phyloP scores from a whole-genome alignment of 2,329 filamentous ascomycete genomes.

The Hypoxylon sp. region DNA sequence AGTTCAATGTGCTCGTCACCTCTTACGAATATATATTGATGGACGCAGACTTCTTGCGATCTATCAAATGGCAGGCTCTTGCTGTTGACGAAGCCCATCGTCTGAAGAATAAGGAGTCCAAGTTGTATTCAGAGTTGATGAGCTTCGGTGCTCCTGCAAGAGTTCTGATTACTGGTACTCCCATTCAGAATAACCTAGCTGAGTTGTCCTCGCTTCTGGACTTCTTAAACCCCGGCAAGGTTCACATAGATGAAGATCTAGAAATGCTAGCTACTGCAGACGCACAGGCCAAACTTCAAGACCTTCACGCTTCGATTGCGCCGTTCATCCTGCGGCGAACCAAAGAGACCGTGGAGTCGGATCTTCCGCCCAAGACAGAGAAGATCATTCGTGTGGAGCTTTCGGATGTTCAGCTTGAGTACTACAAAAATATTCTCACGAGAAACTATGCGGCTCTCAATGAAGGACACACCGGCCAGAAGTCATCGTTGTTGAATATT shows the following conservation, averaged over 20 bases:
- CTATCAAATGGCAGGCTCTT: slow-evolving; percentile 97
- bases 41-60: slow-evolving; percentile 84
- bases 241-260: slow-evolving; percentile 90
- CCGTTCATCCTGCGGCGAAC: slow-evolving; percentile 96
- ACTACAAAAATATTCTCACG: slow-evolving; percentile 98
- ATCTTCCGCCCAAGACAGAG: slow-evolving; percentile 95
- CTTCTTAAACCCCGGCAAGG: slow-evolving; percentile 95
- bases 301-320: slow-evolving; percentile 86
- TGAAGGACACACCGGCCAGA: slow-evolving; percentile 88
- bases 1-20: slow-evolving; percentile 97
- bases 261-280: slow-evolving; percentile 81
- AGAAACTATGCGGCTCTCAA: slow-evolving; percentile 96
- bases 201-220: slow-evolving; percentile 94
- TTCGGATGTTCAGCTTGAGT: slow-evolving; percentile 95
- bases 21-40: slow-evolving; percentile 96
- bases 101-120: slow-evolving; percentile 94
- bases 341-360: slow-evolving; percentile 97
- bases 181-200: slow-evolving; percentile 95
- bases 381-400: slow-evolving; percentile 99
- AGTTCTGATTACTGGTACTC: slow-evolving; percentile 94
- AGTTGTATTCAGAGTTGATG: slow-evolving; percentile 86
- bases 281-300: slow-evolving; percentile 87
- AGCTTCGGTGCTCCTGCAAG: slow-evolving; percentile 90
- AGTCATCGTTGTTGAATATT: slow-evolving; percentile 95
- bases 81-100: slow-evolving; percentile 97